Evolutionary conservation across 2,329 filamentous ascomycete species (phyloP).

Genomic region (Fusarium anguioides): DNA sequence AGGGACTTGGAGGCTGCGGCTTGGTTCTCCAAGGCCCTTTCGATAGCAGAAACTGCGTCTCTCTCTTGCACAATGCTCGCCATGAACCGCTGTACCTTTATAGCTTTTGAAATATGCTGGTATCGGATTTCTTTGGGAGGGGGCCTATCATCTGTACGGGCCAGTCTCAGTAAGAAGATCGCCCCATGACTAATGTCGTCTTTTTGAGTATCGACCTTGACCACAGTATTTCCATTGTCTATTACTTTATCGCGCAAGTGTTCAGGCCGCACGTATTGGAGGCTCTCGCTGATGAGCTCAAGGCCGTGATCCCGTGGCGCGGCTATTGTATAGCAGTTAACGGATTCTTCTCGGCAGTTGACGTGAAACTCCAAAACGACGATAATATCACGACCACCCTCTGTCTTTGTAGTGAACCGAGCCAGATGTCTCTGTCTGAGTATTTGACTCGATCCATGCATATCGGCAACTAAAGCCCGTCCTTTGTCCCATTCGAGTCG

Average conservation of each 20-base stretch:
- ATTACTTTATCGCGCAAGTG: background rate
- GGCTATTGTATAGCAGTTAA: background rate
- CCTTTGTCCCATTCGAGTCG: background rate
- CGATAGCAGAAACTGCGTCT: fast-evolving
- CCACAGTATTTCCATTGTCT: fast-evolving
- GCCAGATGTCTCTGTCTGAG: background rate
- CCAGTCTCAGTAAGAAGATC: background rate
- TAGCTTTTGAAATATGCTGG: background rate
- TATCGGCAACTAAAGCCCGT: background rate
- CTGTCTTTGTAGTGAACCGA: background rate
- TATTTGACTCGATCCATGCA: fast-evolving
- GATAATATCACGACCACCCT: background rate
- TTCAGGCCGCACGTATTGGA: background rate
- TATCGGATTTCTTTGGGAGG: fast-evolving
- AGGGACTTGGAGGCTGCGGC: background rate
- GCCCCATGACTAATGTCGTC: background rate
- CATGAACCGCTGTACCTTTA: fast-evolving
- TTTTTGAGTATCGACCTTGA: background rate
- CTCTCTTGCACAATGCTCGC: fast-evolving
- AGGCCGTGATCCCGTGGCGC: fast-evolving
- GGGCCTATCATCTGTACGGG: background rate
- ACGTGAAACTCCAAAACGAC: background rate
- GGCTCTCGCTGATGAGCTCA: fast-evolving
- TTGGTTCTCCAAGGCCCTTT: background rate
- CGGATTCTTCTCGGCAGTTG: fast-evolving